Evolutionary conservation across 1,284 basidiomycete species (phyloP).

Genomic region (Marasmius tenuissimus): DNA sequence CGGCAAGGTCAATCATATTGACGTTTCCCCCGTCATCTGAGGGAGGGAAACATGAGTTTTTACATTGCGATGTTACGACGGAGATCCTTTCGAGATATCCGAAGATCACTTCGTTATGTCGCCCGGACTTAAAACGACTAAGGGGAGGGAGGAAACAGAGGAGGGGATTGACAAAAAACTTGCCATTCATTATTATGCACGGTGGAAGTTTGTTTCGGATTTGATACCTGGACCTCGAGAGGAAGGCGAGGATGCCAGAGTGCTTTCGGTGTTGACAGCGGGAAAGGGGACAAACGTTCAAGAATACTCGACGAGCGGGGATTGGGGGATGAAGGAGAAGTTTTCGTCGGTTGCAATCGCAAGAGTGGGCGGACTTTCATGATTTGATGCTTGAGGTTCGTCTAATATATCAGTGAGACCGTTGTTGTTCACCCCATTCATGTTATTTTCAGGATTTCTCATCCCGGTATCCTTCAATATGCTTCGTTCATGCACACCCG

Average conservation of each 20-base stretch:
- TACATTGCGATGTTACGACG: slow-evolving; percentile 27
- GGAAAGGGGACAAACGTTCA: slow-evolving; percentile 33
- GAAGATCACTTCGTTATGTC: slow-evolving; percentile 41
- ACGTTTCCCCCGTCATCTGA: slow-evolving; percentile 23
- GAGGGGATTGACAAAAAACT: slow-evolving; percentile 51
- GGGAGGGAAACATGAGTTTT: slow-evolving; percentile 18
- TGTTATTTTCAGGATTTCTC: slow-evolving; percentile 35
- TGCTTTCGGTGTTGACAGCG: slow-evolving; percentile 41
- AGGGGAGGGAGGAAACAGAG: slow-evolving; percentile 39
- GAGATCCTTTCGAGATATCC: slow-evolving; percentile 22
- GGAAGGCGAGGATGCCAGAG: slow-evolving; percentile 40
- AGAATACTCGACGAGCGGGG: slow-evolving; percentile 27
- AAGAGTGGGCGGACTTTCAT: slow-evolving; percentile 38
- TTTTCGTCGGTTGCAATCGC: slow-evolving; percentile 33
- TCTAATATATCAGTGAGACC: not conserved
- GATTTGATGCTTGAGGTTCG: slow-evolving; percentile 46
- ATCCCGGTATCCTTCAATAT: slow-evolving; percentile 33
- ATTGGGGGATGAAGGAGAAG: slow-evolving; percentile 43
- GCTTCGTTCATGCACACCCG: slow-evolving; percentile 39
- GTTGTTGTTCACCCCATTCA: not conserved
- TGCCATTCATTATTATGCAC: slow-evolving; percentile 44
- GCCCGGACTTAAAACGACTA: slow-evolving; percentile 34
- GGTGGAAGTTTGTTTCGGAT: slow-evolving; percentile 47
- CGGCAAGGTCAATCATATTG: slow-evolving; percentile 34
- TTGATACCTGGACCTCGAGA: slow-evolving; percentile 36